Base-by-base conservation (phyloP, 306 rosid genomes). In the Trichosanthes truncata region DNA sequence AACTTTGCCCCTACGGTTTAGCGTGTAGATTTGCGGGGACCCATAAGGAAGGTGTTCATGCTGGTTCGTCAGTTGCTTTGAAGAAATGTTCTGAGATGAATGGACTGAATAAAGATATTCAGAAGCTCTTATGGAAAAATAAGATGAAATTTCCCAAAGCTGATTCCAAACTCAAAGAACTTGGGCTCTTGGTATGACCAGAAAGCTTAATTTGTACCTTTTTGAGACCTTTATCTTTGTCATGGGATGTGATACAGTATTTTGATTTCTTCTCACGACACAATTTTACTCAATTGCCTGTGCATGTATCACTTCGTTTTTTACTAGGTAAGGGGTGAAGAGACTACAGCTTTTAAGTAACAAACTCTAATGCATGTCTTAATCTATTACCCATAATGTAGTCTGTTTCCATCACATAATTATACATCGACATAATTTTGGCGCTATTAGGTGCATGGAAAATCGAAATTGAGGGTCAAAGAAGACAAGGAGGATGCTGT, bases 101-200 rank as follows among this genome's bases (percentile, higher is more conserved):
- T 87, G 97, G 92, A 15, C 81, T 95, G 81, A 89, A 80, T 60
- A 95, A 95, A 88, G 89, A 90, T 83, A 84, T 89, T 79, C 98
- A 95, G 23, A 95, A 83, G 85, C 97, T 95, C 80, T 84, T 95
- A 81, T 91, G 98, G 97, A 95, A 95, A 87, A 91, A 91, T 76
- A 92, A 92, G 81, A 87, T 89, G 91, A 81, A 33, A 59, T 95
- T 87, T 71, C 87, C 95, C 12, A 92, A 92, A 83, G 93, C 98
- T 10, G 96, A 91, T 78, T 86, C 92, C 65, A 84, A 84, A 55
- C 97, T 95, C 80, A 91, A 76, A 81, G 84, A 62, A 74, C 97
- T 92, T 83, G 95, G 96, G 74, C 96, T 95, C 67, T 6, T 49
- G 92, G 97, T 95, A 90, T 65, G 21, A 26, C 51, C 43, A 69